Evolutionary conservation across 2,329 filamentous ascomycete species (phyloP), one percentile per base, ranked within the genome.

Genomic region (Epichloe gansuensis): DNA sequence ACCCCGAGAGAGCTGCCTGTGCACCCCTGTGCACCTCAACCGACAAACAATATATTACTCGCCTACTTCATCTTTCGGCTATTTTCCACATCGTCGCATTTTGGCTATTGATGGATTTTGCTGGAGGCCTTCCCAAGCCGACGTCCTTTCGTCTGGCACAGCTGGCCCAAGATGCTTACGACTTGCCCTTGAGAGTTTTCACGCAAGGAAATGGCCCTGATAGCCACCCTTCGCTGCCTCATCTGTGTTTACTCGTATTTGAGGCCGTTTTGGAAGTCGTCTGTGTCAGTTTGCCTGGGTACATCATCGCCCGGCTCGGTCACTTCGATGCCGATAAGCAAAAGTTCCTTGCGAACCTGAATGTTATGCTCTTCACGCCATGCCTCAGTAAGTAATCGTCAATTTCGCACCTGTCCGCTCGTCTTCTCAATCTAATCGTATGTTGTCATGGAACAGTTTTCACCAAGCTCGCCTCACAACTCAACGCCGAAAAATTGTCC

Each of bases 281-380:
- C 48, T 97, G 91, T 66, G 91, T 98, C 67, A 91, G 87, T 67
- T 71, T 96, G 60, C 93, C 93, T 0, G 93, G 93, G 31, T 98
- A 96, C 70, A 85, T 98, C 57, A 83, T 96, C 51, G 93, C 93
- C 12, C 77, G 86, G 41, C 77, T 89, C 61, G 93, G 93, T 66
- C 87, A 95, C 72, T 97, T 98, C 69, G 89, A 95, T 69, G 89
- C 88, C 57, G 90, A 95, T 50, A 88, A 91, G 67, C 93, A 98
- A 69, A 97, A 96, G 70, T 94, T 98, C 65, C 77, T 96, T 49
- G 91, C 93, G 51, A 96, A 98, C 65, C 76, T 98, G 60, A 98
- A 98, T 68, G 90, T 96, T 54, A 88, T 87, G 73, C 77, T 98
- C 43, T 98, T 98, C 70, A 98, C 93, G 34, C 93, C 93, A 58